Percentiles rank a stretch among this genome's conserved stretches.
phyloP scores from a whole-genome alignment of 164 flowering plant species.

The Annona cherimola region DNA sequence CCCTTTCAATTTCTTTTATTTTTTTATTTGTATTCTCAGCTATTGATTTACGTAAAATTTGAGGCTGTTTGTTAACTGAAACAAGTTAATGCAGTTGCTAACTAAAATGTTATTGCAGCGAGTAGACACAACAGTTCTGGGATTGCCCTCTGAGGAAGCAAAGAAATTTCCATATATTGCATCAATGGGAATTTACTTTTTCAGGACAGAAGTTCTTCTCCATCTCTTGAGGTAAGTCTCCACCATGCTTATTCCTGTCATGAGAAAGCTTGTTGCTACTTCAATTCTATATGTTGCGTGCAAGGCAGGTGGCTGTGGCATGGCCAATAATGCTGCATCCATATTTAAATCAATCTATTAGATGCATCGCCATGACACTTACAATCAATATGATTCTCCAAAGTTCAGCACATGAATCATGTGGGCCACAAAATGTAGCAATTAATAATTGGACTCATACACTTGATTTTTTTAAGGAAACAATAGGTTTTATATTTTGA shows the following conservation, averaged over 20 bases:
- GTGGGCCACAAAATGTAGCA: too few relatives aligned
- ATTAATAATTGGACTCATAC: too few relatives aligned
- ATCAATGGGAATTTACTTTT: conserved; percentile 91
- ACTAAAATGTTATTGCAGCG: conserved; percentile 36
- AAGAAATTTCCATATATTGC: conserved; percentile 66
- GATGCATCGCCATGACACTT: too few relatives aligned
- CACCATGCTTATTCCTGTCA: not conserved
- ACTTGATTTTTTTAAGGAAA: too few relatives aligned
- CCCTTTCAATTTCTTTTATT: not conserved
- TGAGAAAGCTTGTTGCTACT: not conserved
- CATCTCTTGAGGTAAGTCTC: conserved; percentile 41
- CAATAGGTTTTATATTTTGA: too few relatives aligned
- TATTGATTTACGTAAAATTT: too few relatives aligned
- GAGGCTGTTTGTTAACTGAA: not conserved
- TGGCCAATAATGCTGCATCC: too few relatives aligned
- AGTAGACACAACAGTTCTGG: conserved; percentile 73
- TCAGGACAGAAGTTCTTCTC: conserved; percentile 65
- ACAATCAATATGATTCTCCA: too few relatives aligned
- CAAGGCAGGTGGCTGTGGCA: too few relatives aligned
- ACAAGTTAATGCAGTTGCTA: not conserved
- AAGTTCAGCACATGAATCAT: too few relatives aligned
- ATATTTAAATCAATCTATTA: too few relatives aligned
- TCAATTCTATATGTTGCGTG: too few relatives aligned
- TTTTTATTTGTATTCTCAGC: not conserved
- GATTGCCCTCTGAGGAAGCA: conserved; percentile 56